A percentile compares a stretch with the other conserved stretches of the same genome.
These are phyloP conservation scores for Casuarina cunninghamiana DNA, from an alignment of 306 rosid genomes.

Conservation along the genomic window DNA sequence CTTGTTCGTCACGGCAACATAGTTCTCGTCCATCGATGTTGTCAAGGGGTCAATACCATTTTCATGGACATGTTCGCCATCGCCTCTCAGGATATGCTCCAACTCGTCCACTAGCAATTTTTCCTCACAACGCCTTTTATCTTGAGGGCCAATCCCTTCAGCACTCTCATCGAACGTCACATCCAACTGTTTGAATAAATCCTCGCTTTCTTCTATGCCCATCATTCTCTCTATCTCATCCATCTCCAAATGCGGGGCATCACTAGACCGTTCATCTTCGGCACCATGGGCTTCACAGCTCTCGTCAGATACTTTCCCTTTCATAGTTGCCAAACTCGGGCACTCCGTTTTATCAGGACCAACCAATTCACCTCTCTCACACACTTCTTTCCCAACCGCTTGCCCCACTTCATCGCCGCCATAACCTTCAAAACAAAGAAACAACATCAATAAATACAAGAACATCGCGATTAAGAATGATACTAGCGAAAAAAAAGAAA, in stretches of 20 bases:
- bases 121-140: slow-evolving; percentile 25
- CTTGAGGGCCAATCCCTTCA: slow-evolving; percentile 14
- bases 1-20: slow-evolving; percentile 36
- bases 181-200: slow-evolving; percentile 6
- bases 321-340: slow-evolving; percentile 2
- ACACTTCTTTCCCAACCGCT: slow-evolving; percentile 30
- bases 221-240: slow-evolving; percentile 27
- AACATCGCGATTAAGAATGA: slow-evolving; percentile 1
- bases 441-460: slow-evolving; percentile 5
- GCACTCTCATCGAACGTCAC: slow-evolving; percentile 5
- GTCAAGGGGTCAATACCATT: slow-evolving; percentile 14
- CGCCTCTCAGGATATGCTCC: slow-evolving; percentile 41
- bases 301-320: slow-evolving; percentile 26
- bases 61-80: slow-evolving; percentile 35
- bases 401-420: slow-evolving; percentile 28
- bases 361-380: slow-evolving; percentile 11
- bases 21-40: slow-evolving; percentile 27
- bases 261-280: slow-evolving; percentile 12
- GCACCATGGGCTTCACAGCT: slow-evolving; percentile 26
- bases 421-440: slow-evolving; percentile 34
- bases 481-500: not conserved
- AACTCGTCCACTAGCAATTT: slow-evolving; percentile 33
- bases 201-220: slow-evolving; percentile 32
- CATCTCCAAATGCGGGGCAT: slow-evolving; percentile 11
- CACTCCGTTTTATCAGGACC: slow-evolving; percentile 21